Conservation (phyloP, 192 early-diverging fungal genomes). For the Pilobolus umbonatus region DNA sequence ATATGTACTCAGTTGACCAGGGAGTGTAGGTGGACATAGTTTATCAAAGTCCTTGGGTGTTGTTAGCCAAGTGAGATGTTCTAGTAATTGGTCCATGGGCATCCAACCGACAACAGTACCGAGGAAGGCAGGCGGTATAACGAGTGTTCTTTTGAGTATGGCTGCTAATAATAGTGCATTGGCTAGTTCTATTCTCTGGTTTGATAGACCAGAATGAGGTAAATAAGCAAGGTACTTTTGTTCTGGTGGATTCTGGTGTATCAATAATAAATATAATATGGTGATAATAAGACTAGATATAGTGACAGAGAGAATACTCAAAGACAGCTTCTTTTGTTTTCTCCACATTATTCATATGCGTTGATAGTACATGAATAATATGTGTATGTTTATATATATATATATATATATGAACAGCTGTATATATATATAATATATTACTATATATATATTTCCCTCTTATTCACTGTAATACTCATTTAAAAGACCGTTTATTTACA, state of each 20-base stretch:
- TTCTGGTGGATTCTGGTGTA: slow-evolving; percentile 6
- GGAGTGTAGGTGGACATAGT: slow-evolving; percentile 3
- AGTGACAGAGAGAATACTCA: slow-evolving; percentile 1
- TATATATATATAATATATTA: not conserved
- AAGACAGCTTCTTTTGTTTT: slow-evolving; percentile 3
- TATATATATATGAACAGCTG: slow-evolving; percentile 1
- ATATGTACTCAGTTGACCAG: slow-evolving; percentile 19
- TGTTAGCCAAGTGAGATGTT: slow-evolving; percentile 33
- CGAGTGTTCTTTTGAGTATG: slow-evolving; percentile 49
- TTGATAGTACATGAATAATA: not conserved
- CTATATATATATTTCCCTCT: no score
- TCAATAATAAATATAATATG: not conserved
- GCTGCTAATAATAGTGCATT: slow-evolving; percentile 50
- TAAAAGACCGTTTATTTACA: no score
- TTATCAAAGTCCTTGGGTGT: slow-evolving; percentile 30
- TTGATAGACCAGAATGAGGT: slow-evolving; percentile 52
- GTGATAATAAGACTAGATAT: not conserved
- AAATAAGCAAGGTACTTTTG: slow-evolving; percentile 52
- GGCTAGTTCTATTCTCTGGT: slow-evolving; percentile 51
- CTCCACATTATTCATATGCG: slow-evolving; percentile 8
- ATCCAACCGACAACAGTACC: slow-evolving; percentile 45
- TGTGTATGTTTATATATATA: not conserved
- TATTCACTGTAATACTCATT: no score
- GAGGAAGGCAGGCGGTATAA: slow-evolving; percentile 48
- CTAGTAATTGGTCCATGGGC: slow-evolving; percentile 28